Conservation (phyloP, 352 stramenopile species). For the Elongisporangium anandrum region DNA sequence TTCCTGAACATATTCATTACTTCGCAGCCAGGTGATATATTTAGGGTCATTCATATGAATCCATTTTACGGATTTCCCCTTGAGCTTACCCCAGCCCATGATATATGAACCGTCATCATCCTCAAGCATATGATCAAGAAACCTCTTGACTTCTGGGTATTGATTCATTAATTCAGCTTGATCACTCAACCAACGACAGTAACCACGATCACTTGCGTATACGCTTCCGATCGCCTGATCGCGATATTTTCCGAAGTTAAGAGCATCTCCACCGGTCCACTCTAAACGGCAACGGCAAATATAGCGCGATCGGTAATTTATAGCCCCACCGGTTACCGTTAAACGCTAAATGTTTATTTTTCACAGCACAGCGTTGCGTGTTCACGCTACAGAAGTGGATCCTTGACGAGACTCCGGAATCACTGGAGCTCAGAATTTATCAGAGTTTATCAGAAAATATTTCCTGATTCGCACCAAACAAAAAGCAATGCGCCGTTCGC, state of each 20-base stretch:
- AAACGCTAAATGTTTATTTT: too few species aligned
- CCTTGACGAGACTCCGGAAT: too few species aligned
- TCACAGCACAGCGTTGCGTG: too few species aligned
- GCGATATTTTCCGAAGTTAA: conserved; percentile 20
- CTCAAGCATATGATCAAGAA: conserved; percentile 11
- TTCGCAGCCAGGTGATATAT: conserved; percentile 10
- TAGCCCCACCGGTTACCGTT: too few species aligned
- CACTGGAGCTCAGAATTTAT: too few species aligned
- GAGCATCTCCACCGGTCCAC: too few species aligned
- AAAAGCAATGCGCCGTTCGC: too few species aligned
- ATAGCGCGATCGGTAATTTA: too few species aligned
- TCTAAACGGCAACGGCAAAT: too few species aligned
- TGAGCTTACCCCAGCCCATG: conserved; percentile 17
- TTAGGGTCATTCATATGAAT: conserved; percentile 8
- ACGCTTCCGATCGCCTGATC: conserved; percentile 7
- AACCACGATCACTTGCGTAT: conserved; percentile 9
- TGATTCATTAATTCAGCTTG: conserved; percentile 12
- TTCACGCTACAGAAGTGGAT: too few species aligned
- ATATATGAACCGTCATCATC: conserved; percentile 14
- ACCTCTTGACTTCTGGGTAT: conserved; percentile 11
- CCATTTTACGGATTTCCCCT: conserved; percentile 9
- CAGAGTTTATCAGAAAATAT: too few species aligned
- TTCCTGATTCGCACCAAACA: too few species aligned
- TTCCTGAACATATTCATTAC: conserved; percentile 13
- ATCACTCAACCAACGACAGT: conserved; percentile 10